Conservation (phyloP, 2,329 filamentous ascomycete species). For the Apiospora sp. region DNA sequence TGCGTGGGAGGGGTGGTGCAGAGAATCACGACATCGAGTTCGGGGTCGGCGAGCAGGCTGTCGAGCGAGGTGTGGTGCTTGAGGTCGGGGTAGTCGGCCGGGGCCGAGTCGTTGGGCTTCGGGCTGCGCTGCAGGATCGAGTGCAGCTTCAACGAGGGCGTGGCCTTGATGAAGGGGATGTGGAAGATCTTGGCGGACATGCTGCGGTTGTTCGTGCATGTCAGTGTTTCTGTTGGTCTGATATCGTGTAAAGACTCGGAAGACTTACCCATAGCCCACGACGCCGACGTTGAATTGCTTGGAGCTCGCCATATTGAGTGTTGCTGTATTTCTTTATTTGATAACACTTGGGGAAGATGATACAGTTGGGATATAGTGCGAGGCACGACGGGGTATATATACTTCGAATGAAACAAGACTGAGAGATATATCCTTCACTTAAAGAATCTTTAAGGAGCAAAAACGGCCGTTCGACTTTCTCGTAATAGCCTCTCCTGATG, state of each 20-base stretch:
- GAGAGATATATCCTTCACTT: neutral
- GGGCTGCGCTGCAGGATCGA: slow-evolving; percentile 80
- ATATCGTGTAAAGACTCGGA: neutral
- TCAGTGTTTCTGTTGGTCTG: slow-evolving; percentile 29
- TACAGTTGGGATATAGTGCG: neutral
- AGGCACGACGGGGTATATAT: neutral
- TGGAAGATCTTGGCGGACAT: slow-evolving; percentile 81
- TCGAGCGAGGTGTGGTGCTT: slow-evolving; percentile 71
- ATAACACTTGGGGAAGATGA: neutral
- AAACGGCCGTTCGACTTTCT: neutral
- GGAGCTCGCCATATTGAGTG: slow-evolving; percentile 29
- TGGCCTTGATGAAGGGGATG: slow-evolving; percentile 76
- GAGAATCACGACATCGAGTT: slow-evolving; percentile 74
- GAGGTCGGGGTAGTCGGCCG: slow-evolving; percentile 70
- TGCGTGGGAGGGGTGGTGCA: slow-evolving; percentile 77
- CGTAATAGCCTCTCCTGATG: slow-evolving; percentile 11
- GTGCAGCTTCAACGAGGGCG: slow-evolving; percentile 71
- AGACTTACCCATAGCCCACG: slow-evolving; percentile 59
- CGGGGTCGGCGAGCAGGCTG: slow-evolving; percentile 69
- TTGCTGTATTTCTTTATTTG: neutral
- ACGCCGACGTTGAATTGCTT: slow-evolving; percentile 59
- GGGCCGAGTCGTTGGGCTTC: slow-evolving; percentile 69
- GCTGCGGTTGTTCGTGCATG: slow-evolving; percentile 41
- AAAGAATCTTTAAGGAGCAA: neutral
- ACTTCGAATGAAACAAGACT: neutral